Conservation (phyloP, 2,329 filamentous ascomycete genomes). For the Allantophomopsis lycopodina region DNA sequence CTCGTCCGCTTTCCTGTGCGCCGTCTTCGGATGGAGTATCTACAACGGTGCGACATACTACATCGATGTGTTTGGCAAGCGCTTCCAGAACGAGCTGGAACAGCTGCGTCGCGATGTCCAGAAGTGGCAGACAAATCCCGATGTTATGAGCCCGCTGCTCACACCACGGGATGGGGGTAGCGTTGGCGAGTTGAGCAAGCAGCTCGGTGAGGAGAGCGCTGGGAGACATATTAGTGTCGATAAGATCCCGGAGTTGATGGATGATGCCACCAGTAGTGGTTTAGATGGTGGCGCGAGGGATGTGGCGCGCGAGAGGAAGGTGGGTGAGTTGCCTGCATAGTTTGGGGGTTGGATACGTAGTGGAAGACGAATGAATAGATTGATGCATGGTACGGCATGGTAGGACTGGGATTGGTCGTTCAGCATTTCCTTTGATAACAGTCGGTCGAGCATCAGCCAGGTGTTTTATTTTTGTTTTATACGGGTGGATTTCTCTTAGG, state of each 20-base stretch:
- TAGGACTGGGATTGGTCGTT: too few species aligned
- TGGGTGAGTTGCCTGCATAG: slow-evolving; percentile 15
- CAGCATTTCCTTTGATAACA: too few species aligned
- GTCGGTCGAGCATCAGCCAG: too few species aligned
- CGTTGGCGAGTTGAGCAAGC: slow-evolving; percentile 7
- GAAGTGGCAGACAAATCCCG: slow-evolving; percentile 63
- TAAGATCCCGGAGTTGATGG: slow-evolving; percentile 40
- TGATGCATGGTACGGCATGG: too few species aligned
- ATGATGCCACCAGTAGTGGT: slow-evolving; percentile 28
- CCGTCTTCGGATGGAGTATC: slow-evolving; percentile 87
- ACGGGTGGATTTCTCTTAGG: too few species aligned
- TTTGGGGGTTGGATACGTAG: too few species aligned
- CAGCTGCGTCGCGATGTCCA: slow-evolving; percentile 76
- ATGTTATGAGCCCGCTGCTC: slow-evolving; percentile 26
- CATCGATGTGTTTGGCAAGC: slow-evolving; percentile 93
- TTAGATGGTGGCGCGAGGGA: slow-evolving; percentile 30
- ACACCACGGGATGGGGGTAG: slow-evolving; percentile 18
- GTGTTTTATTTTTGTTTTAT: too few species aligned
- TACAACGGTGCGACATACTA: slow-evolving; percentile 97
- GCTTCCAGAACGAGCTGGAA: slow-evolving; percentile 94
- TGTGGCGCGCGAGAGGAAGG: slow-evolving; percentile 32
- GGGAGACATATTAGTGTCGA: slow-evolving; percentile 24
- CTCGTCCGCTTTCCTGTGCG: slow-evolving; percentile 60
- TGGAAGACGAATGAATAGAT: too few species aligned
- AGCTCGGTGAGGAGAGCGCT: neutral